Evolutionary conservation across 768 basidiomycete genomes (phyloP).

Genomic region (Tylopilus intermedius): DNA sequence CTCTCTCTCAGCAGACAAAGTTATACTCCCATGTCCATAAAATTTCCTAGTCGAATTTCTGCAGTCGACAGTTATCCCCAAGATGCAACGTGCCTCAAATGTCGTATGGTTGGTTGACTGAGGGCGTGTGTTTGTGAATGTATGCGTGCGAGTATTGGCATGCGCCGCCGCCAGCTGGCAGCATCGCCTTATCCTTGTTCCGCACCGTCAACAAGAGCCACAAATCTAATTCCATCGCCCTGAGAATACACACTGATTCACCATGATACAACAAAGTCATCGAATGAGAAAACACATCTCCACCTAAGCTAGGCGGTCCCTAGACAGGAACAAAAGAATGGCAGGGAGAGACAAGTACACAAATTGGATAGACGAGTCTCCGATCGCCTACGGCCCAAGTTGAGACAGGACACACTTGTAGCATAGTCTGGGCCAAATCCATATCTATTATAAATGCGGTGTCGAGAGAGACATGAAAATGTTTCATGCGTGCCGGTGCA

Average conservation of each 20-base stretch:
- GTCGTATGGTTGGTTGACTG: background rate
- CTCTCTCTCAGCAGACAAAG: background rate
- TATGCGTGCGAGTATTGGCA: background rate
- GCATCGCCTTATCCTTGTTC: background rate
- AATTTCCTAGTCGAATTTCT: background rate
- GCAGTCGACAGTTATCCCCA: background rate
- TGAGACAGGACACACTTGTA: conserved; percentile 3
- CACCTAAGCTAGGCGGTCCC: conserved; percentile 12
- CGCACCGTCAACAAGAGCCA: background rate
- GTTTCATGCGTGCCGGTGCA: conserved; percentile 5
- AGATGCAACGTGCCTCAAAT: too few relatives aligned
- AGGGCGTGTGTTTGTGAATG: conserved; percentile 4
- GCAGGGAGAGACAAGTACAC: background rate
- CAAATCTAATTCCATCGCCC: conserved; percentile 1
- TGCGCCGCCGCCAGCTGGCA: background rate
- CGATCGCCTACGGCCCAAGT: background rate
- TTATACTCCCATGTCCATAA: conserved; percentile 4
- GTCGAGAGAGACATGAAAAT: conserved; percentile 2
- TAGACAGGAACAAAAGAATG: conserved; percentile 8
- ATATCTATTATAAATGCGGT: conserved; percentile 19
- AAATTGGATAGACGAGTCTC: background rate
- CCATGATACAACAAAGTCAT: conserved; percentile 12
- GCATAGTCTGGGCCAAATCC: conserved; percentile 21
- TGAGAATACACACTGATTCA: background rate
- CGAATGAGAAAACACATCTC: conserved; percentile 4